Evolutionary conservation across 495 filamentous ascomycete species (phyloP).

Genomic region (Penicillium paxilli): DNA sequence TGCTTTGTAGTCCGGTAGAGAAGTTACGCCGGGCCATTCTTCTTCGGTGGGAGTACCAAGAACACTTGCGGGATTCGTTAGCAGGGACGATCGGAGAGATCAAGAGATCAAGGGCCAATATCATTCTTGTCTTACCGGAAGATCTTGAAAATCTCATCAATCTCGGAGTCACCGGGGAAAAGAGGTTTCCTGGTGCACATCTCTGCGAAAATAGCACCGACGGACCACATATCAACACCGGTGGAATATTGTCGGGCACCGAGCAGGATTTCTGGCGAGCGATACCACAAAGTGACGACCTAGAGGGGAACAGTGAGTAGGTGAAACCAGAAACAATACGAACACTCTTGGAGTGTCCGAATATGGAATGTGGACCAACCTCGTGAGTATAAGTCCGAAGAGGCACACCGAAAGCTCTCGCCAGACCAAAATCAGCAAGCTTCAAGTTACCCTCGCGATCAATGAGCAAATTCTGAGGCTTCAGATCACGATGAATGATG

Average conservation of each 20-base stretch:
- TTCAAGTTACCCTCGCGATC: constrained; percentile 94
- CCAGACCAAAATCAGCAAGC: constrained; percentile 95
- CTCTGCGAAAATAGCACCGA: constrained; percentile 98
- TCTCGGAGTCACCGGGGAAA: constrained; percentile 97
- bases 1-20: constrained; percentile 95
- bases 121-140: constrained; percentile 79
- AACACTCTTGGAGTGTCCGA: too few species aligned
- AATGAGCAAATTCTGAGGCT: constrained; percentile 97
- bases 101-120: too few species aligned
- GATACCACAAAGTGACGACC: constrained; percentile 98
- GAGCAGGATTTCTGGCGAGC: constrained; percentile 92
- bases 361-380: constrained; percentile 40
- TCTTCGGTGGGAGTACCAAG: constrained; percentile 89
- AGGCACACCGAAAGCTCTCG: constrained; percentile 93
- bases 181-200: constrained; percentile 99
- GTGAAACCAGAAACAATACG: too few species aligned
- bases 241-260: constrained; percentile 97
- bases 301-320: constrained; percentile 24
- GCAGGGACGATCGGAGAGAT: background rate
- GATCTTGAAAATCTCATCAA: constrained; percentile 99
- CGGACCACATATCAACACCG: constrained; percentile 99
- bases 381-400: constrained; percentile 97
- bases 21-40: constrained; percentile 95
- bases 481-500: constrained; percentile 92
- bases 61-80: constrained; percentile 51